Evolutionary conservation across 495 filamentous ascomycete genomes (phyloP).

Genomic region (Trichoderma gamsii): DNA sequence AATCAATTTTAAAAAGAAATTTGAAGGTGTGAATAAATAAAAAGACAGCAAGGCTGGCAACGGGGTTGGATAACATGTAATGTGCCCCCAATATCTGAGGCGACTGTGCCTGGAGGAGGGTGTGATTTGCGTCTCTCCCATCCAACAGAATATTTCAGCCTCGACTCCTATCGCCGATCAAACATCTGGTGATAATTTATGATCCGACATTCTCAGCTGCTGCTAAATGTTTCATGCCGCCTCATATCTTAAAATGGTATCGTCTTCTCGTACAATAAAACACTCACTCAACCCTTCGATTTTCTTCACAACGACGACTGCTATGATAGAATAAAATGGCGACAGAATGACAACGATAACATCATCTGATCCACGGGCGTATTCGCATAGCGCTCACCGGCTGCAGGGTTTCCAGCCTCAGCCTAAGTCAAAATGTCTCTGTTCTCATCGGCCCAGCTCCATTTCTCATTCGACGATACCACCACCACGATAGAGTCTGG

Average conservation of each 20-base stretch:
- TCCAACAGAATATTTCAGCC: too few relatives aligned
- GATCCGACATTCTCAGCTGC: too few relatives aligned
- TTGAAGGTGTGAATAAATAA: not conserved
- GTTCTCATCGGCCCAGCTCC: not conserved
- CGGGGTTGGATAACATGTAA: not conserved
- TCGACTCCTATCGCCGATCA: too few relatives aligned
- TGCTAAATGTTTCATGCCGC: too few relatives aligned
- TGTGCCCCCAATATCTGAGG: not conserved
- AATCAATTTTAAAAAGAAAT: too few relatives aligned
- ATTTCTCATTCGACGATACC: not conserved
- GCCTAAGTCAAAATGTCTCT: not conserved
- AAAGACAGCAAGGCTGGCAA: not conserved
- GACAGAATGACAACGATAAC: too few relatives aligned
- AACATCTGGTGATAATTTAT: too few relatives aligned
- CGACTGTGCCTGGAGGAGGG: not conserved
- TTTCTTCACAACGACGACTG: too few relatives aligned
- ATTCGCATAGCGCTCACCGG: not conserved
- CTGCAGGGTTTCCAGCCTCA: not conserved
- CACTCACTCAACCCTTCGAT: too few relatives aligned
- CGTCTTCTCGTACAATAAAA: too few relatives aligned
- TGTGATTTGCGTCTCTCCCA: slow-evolving; percentile 1
- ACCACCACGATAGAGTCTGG: not conserved
- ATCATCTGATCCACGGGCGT: not conserved
- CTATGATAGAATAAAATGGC: too few relatives aligned
- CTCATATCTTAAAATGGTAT: too few relatives aligned